Conservation (phyloP, 768 basidiomycete species). For the Hortiboletus flavorubellus region DNA sequence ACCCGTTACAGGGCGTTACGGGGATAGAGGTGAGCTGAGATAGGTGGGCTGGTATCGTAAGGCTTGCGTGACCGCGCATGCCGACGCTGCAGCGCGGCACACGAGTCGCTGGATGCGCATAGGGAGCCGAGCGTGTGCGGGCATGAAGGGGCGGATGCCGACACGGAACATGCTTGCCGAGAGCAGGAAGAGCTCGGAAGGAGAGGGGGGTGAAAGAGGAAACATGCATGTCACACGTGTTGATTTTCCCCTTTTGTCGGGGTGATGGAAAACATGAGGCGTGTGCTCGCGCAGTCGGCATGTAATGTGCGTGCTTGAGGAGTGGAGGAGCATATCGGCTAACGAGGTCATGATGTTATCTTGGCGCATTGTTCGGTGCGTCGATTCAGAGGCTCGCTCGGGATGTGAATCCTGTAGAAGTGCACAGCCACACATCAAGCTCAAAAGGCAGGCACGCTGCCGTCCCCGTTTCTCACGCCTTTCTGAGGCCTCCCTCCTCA, state of each 20-base stretch:
- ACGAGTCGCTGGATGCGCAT: background rate
- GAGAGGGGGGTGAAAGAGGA: constrained; percentile 17
- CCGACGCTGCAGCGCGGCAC: constrained; percentile 5
- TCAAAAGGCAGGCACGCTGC: constrained; percentile 31
- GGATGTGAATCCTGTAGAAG: background rate
- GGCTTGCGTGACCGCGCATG: background rate
- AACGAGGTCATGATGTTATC: constrained; percentile 3
- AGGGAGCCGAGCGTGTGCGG: constrained; percentile 7
- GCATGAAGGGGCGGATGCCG: constrained; percentile 10
- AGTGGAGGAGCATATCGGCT: background rate
- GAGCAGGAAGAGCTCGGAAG: background rate
- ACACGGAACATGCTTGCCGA: constrained; percentile 5
- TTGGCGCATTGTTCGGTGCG: background rate
- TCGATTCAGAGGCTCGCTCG: background rate
- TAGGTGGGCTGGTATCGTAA: background rate
- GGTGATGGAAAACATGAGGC: constrained; percentile 24
- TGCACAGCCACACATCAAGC: constrained; percentile 30
- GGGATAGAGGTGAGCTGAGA: background rate
- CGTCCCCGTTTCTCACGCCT: constrained; percentile 29
- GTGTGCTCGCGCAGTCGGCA: constrained; percentile 1
- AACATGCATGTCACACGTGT: constrained; percentile 26
- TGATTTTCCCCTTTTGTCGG: constrained; percentile 15
- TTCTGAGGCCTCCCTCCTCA: constrained; percentile 20
- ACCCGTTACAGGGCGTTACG: background rate
- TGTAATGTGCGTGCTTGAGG: constrained; percentile 21